Conservation (phyloP, 352 stramenopile species). For the Globisporangium canariense region DNA sequence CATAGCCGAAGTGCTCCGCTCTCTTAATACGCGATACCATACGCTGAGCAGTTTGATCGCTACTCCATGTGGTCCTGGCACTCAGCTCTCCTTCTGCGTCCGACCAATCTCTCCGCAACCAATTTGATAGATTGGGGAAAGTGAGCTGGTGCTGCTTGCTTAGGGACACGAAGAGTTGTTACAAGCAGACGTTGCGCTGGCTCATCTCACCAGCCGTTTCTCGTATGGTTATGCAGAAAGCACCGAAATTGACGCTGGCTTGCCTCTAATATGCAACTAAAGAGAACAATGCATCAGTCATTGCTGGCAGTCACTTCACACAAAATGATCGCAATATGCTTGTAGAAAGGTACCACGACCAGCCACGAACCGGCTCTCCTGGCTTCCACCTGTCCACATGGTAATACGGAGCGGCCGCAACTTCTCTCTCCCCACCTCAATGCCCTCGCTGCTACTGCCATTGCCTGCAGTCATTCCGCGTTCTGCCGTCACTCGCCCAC, state of each 20-base stretch:
- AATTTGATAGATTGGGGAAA: too few relatives aligned
- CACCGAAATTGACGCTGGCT: background rate
- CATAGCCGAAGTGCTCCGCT: too few relatives aligned
- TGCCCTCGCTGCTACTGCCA: background rate
- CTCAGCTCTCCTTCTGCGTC: too few relatives aligned
- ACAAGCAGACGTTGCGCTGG: background rate
- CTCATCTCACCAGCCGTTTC: background rate
- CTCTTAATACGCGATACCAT: too few relatives aligned
- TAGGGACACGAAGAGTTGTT: too few relatives aligned
- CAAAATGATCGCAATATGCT: background rate
- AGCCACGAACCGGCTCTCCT: background rate
- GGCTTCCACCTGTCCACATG: conserved; percentile 4
- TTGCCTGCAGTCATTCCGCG: background rate
- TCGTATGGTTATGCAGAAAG: background rate
- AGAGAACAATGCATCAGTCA: background rate
- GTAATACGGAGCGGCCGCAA: background rate
- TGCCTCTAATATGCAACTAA: background rate
- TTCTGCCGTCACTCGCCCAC: background rate
- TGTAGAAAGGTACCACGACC: background rate
- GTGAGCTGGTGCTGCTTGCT: too few relatives aligned
- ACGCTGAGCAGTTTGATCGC: too few relatives aligned
- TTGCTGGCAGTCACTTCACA: background rate
- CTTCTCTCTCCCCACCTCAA: background rate
- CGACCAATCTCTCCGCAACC: too few relatives aligned
- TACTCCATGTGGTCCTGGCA: too few relatives aligned